A percentile compares a stretch with the other conserved stretches of the same genome.
Evolutionary conservation across 495 filamentous ascomycete genomes (phyloP).

Genomic region (Pyronema omphalodes): DNA sequence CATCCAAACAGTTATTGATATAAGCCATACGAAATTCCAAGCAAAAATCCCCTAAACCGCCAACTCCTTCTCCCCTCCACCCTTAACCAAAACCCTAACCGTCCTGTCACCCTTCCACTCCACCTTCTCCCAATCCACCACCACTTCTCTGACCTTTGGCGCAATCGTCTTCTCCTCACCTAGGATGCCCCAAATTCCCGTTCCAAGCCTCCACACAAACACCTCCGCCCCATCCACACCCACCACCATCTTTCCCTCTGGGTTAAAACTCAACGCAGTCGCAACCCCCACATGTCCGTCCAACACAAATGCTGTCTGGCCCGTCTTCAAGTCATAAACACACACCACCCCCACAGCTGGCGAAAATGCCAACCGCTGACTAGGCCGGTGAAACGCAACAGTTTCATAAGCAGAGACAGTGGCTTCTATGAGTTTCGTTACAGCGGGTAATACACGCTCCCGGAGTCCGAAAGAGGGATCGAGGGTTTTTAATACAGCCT

Average conservation of each 20-base stretch:
- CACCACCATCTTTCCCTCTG: conserved; percentile 15
- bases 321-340: conserved; percentile 17
- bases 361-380: conserved; percentile 17
- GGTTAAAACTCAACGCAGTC: conserved; percentile 8
- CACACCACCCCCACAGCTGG: conserved; percentile 9
- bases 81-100: conserved; percentile 10
- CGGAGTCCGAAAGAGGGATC: conserved; percentile 14
- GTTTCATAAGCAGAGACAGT: conserved; percentile 13
- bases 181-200: conserved; percentile 19
- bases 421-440: conserved; percentile 18
- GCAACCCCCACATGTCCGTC: conserved; percentile 12
- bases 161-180: conserved; percentile 6
- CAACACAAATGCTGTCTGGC: conserved; percentile 6
- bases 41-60: background rate
- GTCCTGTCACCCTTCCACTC: conserved; percentile 17
- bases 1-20: no score
- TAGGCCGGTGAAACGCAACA: conserved; percentile 19
- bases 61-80: conserved; percentile 9
- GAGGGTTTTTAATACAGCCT: conserved; percentile 16
- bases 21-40: no score
- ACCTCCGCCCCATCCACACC: conserved; percentile 8
- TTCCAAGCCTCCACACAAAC: conserved; percentile 16
- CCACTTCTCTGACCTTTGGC: conserved; percentile 12
- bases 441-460: conserved; percentile 15
- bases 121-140: background rate